These are phyloP conservation scores for Sugiyamaella boreocaroliniensis DNA, from an alignment of 805 yeast genomes.

Conservation along the genomic window DNA sequence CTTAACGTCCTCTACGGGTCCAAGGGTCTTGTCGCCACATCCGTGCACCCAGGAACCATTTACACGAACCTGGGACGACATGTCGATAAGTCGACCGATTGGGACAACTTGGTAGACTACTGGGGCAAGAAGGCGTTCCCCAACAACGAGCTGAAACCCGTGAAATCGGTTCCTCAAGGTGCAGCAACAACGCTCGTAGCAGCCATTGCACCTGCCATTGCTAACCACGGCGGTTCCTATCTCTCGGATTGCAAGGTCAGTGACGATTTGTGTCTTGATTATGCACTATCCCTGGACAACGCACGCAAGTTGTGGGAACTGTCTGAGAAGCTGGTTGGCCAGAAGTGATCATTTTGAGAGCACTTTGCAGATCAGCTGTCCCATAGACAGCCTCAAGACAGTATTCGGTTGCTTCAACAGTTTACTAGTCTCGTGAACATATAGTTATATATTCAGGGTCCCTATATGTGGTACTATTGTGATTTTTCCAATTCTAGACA, in stretches of 20 bases:
- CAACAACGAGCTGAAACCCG: too few species aligned
- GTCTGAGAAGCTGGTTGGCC: constrained; percentile 6
- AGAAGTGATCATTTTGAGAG: too few species aligned
- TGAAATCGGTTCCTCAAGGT: too few species aligned
- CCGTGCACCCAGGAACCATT: constrained; percentile 7
- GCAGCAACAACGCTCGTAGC: neutral
- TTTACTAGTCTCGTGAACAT: too few species aligned
- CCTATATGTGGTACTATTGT: too few species aligned
- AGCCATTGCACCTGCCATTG: constrained; percentile 7
- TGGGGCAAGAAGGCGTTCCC: neutral
- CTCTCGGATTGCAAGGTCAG: constrained; percentile 5
- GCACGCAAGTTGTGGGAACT: constrained; percentile 9
- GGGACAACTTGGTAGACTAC: too few species aligned
- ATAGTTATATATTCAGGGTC: too few species aligned
- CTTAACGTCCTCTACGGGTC: constrained; percentile 1
- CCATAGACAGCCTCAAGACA: too few species aligned
- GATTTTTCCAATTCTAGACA: too few species aligned
- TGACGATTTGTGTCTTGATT: neutral
- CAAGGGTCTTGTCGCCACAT: constrained; percentile 4
- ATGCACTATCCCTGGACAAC: constrained; percentile 2
- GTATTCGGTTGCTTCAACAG: too few species aligned
- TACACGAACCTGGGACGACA: constrained; percentile 7
- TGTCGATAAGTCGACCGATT: neutral
- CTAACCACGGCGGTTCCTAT: constrained; percentile 3
- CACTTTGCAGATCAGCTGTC: too few species aligned